These are phyloP conservation scores for Phialophora tarda DNA, from an alignment of 2,329 filamentous ascomycete species.

Conservation along the genomic window DNA sequence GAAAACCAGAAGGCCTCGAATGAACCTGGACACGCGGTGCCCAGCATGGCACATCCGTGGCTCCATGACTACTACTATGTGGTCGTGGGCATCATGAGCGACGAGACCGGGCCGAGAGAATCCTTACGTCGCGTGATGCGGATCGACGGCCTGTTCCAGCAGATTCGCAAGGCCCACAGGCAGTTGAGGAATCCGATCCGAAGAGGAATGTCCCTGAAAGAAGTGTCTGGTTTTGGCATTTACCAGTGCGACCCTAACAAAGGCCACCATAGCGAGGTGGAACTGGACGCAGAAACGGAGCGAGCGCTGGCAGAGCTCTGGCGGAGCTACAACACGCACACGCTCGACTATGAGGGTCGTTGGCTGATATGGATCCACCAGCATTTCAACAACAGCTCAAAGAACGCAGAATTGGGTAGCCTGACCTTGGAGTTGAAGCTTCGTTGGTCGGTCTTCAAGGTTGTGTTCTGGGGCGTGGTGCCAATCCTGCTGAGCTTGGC, in stretches of 20 bases:
- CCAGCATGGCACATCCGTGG: conserved; percentile 21
- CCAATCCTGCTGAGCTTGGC: conserved; percentile 26
- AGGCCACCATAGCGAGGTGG: conserved; percentile 24
- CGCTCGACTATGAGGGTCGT: conserved; percentile 27
- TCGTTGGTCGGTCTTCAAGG: conserved; percentile 27
- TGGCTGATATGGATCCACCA: conserved; percentile 30
- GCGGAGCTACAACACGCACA: conserved; percentile 24
- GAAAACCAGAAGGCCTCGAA: conserved; percentile 14
- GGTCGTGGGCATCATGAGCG: conserved; percentile 24
- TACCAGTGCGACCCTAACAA: conserved; percentile 26
- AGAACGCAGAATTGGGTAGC: conserved; percentile 21
- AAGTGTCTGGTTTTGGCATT: conserved; percentile 25
- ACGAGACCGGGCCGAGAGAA: conserved; percentile 21
- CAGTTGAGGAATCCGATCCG: conserved; percentile 21
- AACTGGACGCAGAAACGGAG: conserved; percentile 22
- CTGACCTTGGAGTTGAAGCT: conserved; percentile 23
- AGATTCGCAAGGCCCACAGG: conserved; percentile 27
- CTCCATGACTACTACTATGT: conserved; percentile 27
- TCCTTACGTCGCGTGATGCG: conserved; percentile 17
- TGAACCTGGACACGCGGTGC: conserved; percentile 6
- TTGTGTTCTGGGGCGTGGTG: conserved; percentile 24
- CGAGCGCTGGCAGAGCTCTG: conserved; percentile 24
- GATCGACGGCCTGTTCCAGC: conserved; percentile 24
- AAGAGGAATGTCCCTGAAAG: conserved; percentile 21
- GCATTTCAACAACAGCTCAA: conserved; percentile 28